phyloP scores from a whole-genome alignment of 1,139 yeast genomes.

The Arxiozyma telluris region DNA sequence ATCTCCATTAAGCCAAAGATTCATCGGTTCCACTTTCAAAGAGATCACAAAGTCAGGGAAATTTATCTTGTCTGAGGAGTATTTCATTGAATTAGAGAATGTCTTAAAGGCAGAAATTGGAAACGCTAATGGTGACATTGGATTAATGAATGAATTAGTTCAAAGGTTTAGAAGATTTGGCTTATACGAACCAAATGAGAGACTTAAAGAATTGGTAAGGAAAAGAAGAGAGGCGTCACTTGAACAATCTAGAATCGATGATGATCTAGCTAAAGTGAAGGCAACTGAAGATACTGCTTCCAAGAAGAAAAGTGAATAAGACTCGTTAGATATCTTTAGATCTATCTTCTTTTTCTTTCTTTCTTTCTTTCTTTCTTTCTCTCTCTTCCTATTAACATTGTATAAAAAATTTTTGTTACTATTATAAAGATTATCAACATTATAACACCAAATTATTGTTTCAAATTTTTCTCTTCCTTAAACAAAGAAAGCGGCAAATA shows the following conservation, averaged over 20 bases:
- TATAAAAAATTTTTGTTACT: too few relatives aligned
- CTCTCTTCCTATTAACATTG: too few relatives aligned
- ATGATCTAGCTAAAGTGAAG: constrained; percentile 7
- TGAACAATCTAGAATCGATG: constrained; percentile 7
- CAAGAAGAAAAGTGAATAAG: constrained; percentile 2
- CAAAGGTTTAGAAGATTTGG: constrained; percentile 52
- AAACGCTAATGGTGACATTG: constrained; percentile 24
- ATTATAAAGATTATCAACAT: too few relatives aligned
- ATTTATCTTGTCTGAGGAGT: constrained; percentile 45
- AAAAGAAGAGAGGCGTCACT: constrained; percentile 26
- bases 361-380: too few relatives aligned
- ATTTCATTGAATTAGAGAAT: constrained; percentile 42
- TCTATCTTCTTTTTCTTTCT: neutral
- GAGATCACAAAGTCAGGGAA: constrained; percentile 31
- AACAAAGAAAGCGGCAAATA: too few relatives aligned
- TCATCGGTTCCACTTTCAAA: constrained; percentile 27
- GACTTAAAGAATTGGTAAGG: constrained; percentile 32
- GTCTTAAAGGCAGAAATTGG: constrained; percentile 34
- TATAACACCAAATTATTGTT: neutral
- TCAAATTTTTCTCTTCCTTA: too few relatives aligned
- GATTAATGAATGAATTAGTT: constrained; percentile 30
- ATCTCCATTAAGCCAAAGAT: constrained; percentile 41
- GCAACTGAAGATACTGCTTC: neutral
- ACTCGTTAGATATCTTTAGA: neutral
- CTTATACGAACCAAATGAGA: constrained; percentile 42